Conservation (phyloP, 208 protist genomes). For the Entamoeba histolytica region DNA sequence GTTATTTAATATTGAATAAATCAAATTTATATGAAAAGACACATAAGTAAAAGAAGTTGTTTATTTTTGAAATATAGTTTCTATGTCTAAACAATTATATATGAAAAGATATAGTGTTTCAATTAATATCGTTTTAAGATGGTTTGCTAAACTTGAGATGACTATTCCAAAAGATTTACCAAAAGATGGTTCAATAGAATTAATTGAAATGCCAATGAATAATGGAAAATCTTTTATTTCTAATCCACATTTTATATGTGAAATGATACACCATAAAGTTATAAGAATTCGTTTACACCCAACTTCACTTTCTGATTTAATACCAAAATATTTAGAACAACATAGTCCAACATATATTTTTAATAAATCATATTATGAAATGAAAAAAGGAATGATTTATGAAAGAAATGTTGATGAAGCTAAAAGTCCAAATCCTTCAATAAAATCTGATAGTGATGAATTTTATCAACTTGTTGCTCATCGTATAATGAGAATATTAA, state of each 20-base stretch:
- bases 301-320: not conserved
- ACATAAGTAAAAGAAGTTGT: too few species aligned
- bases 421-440: not conserved
- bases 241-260: not conserved
- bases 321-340: not conserved
- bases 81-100: too few species aligned
- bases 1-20: too few species aligned
- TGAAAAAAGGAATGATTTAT: not conserved
- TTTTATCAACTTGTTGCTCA: not conserved
- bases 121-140: not conserved
- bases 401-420: not conserved
- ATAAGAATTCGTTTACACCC: not conserved
- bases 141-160: not conserved
- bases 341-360: not conserved
- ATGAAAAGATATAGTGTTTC: not conserved
- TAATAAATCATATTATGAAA: not conserved
- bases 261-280: not conserved
- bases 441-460: not conserved
- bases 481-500: not conserved
- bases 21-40: too few species aligned
- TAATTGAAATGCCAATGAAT: not conserved
- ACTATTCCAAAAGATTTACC: not conserved
- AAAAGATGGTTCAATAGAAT: not conserved
- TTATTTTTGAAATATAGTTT: too few species aligned
- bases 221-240: not conserved